Percentiles rank a stretch among this genome's conserved stretches.
These are phyloP conservation scores for Aquanectria penicillioides DNA, from an alignment of 2,329 filamentous ascomycete species.

Conservation along the genomic window DNA sequence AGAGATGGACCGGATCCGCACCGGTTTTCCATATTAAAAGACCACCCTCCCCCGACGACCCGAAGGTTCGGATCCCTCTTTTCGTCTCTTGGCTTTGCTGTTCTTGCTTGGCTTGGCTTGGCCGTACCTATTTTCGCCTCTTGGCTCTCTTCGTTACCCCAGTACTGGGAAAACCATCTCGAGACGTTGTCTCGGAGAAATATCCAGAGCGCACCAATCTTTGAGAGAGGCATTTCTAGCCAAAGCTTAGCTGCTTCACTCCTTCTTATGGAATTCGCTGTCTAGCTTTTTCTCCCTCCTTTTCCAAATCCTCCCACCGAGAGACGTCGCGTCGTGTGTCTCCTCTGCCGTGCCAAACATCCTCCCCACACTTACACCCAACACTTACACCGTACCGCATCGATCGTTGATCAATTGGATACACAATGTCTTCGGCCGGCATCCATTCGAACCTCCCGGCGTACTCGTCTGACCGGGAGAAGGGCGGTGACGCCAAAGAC, in stretches of 20 bases:
- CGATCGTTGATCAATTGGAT: neutral
- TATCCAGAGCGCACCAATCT: neutral
- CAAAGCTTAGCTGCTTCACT: no score
- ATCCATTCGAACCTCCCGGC: constrained; percentile 33
- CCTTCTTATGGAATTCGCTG: constrained; percentile 39
- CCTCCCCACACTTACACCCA: no score
- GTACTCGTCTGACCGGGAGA: constrained; percentile 40
- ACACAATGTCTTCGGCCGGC: constrained; percentile 36
- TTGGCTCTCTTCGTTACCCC: neutral
- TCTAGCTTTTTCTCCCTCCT: constrained; percentile 40
- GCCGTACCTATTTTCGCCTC: constrained; percentile 2
- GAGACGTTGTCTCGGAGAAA: constrained; percentile 6
- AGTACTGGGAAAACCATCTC: neutral
- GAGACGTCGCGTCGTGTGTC: neutral
- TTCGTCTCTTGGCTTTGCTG: constrained; percentile 3
- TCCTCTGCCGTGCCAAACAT: neutral
- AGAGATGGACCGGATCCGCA: neutral
- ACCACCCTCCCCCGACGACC: constrained; percentile 25
- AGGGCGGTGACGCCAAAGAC: constrained; percentile 16
- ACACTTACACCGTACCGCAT: no score
- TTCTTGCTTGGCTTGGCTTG: constrained; percentile 1
- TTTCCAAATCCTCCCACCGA: constrained; percentile 41
- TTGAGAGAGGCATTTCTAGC: no score
- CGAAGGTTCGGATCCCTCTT: neutral
- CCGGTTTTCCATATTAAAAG: constrained; percentile 20